Evolutionary conservation across 2,329 filamentous ascomycete genomes (phyloP).

Genomic region (Lasiodiplodia gonubiensis): DNA sequence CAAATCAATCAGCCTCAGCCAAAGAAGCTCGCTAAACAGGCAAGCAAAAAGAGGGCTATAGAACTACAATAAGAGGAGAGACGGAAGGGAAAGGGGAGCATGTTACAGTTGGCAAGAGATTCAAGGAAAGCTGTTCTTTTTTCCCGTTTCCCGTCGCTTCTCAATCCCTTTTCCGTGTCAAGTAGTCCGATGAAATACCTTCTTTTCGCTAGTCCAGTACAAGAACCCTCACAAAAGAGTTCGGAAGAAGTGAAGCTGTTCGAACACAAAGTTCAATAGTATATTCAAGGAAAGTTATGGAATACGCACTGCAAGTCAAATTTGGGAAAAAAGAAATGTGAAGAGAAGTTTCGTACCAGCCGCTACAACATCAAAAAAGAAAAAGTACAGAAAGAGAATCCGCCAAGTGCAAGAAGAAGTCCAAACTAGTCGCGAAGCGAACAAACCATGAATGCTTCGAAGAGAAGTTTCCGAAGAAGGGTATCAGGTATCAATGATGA

Average conservation of each 20-base stretch:
- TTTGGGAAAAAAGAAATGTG: neutral
- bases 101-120: neutral
- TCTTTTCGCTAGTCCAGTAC: neutral
- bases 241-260: slow-evolving; percentile 3
- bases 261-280: slow-evolving; percentile 3
- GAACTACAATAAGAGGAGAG: neutral
- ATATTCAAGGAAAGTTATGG: slow-evolving; percentile 23
- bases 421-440: neutral
- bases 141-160: neutral
- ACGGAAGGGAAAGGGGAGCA: neutral
- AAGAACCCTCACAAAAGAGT: neutral
- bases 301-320: slow-evolving; percentile 9
- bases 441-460: slow-evolving; percentile 2
- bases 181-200: neutral
- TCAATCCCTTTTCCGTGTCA: neutral
- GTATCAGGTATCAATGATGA: slow-evolving; percentile 26
- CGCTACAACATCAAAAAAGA: neutral
- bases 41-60: neutral
- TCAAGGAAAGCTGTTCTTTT: neutral
- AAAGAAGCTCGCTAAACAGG: neutral
- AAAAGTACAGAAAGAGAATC: slow-evolving; percentile 1
- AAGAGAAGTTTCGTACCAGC: slow-evolving; percentile 13
- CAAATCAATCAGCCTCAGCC: neutral
- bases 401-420: slow-evolving; percentile 4
- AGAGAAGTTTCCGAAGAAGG: slow-evolving; percentile 18